Conservation (phyloP, 331 rosid genomes). For the Spiraea crenata region DNA sequence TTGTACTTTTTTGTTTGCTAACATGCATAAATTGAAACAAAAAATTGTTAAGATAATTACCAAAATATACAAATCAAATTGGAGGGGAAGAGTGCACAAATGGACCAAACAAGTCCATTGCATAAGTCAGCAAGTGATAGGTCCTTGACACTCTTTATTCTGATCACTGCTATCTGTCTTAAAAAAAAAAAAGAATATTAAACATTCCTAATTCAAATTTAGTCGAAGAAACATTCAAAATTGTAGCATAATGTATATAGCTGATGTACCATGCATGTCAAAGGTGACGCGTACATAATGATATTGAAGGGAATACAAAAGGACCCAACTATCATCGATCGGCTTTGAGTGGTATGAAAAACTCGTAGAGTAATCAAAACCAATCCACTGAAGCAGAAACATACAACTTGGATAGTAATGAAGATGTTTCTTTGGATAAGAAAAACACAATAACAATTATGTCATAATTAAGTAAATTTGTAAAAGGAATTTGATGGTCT, state of each 20-base stretch:
- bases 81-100: constrained; percentile 50
- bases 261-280: constrained; percentile 58
- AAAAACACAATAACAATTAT: background rate
- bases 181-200: too few relatives aligned
- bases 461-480: constrained; percentile 6
- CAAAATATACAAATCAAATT: constrained; percentile 49
- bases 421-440: constrained; percentile 50
- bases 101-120: constrained; percentile 51
- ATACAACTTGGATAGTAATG: constrained; percentile 29
- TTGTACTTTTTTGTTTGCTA: too few relatives aligned
- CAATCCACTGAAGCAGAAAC: constrained; percentile 26
- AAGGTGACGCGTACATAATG: constrained; percentile 57
- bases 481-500: background rate
- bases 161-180: constrained; percentile 50
- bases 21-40: too few relatives aligned
- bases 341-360: constrained; percentile 19
- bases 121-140: constrained; percentile 54
- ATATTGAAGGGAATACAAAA: constrained; percentile 52
- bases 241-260: background rate
- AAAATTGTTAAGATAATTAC: constrained; percentile 28
- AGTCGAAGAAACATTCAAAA: background rate
- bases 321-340: constrained; percentile 44
- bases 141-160: constrained; percentile 53
- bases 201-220: too few relatives aligned
- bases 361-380: constrained; percentile 18